These are phyloP conservation scores for Nemania sp. DNA, from an alignment of 2,329 filamentous ascomycete species.

Conservation along the genomic window DNA sequence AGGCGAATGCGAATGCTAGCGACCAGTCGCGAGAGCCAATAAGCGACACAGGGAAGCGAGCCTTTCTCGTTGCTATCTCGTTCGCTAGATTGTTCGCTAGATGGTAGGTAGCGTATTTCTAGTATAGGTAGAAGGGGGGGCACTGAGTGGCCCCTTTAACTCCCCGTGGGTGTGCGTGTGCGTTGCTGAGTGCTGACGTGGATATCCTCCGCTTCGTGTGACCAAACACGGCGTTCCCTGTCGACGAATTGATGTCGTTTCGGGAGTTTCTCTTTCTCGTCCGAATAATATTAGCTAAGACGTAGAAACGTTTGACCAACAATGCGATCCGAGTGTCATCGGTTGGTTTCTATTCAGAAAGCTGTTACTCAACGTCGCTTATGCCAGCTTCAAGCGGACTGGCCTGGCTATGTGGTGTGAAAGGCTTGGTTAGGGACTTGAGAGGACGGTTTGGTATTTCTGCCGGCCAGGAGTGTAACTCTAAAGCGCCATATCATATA, in stretches of 20 bases:
- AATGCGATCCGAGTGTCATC: too few species aligned
- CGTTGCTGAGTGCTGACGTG: background rate
- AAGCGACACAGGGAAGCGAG: slow-evolving; percentile 15
- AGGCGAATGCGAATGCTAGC: background rate
- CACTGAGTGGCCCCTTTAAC: background rate
- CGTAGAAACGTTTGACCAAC: too few species aligned
- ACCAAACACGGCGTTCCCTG: background rate
- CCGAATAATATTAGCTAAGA: too few species aligned
- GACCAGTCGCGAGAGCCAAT: slow-evolving; percentile 14
- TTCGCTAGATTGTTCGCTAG: background rate
- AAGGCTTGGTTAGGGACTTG: background rate
- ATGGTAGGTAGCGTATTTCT: too few species aligned
- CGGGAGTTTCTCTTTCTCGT: too few species aligned
- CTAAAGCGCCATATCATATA: background rate
- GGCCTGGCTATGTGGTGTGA: too few species aligned
- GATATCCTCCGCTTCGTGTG: background rate
- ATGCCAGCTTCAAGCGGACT: too few species aligned
- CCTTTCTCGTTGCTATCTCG: background rate
- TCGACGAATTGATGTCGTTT: too few species aligned
- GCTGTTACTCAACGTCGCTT: too few species aligned
- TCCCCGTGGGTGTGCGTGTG: background rate
- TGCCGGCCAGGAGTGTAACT: background rate
- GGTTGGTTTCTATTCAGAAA: too few species aligned
- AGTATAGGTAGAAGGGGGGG: background rate
- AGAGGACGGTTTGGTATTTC: background rate